phyloP scores from a whole-genome alignment of 2,329 filamentous ascomycete genomes.

The Paraphoma chrysanthemicola region DNA sequence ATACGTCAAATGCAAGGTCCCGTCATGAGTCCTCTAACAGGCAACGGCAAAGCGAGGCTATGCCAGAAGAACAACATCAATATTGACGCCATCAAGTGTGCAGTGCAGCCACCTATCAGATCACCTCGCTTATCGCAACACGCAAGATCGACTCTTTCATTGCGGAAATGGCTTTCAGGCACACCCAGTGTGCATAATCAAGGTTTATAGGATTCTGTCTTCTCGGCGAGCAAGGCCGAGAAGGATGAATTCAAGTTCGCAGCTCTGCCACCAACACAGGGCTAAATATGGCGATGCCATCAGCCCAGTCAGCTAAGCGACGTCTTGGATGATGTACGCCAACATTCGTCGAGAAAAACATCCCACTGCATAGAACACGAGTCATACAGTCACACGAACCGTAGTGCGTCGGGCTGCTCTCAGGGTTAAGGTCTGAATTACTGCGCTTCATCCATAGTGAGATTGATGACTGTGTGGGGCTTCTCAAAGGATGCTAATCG shows the following conservation, averaged over 20 bases:
- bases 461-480: too few relatives aligned
- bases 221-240: background rate
- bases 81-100: conserved; percentile 7
- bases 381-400: background rate
- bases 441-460: background rate
- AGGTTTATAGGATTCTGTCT: background rate
- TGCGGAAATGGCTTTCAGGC: conserved; percentile 2
- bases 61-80: conserved; percentile 7
- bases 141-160: background rate
- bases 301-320: background rate
- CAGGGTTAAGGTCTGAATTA: background rate
- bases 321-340: background rate
- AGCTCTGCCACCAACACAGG: background rate
- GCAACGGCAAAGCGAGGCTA: background rate
- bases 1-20: conserved; percentile 14
- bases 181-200: background rate
- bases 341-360: background rate
- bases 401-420: background rate
- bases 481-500: too few relatives aligned
- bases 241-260: background rate
- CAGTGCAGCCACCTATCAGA: conserved; percentile 10
- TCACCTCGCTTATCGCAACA: conserved; percentile 15
- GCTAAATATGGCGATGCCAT: background rate
- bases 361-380: background rate
- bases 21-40: background rate